Conservation (phyloP, 2,329 filamentous ascomycete genomes). For the Xylariaceae sp. region DNA sequence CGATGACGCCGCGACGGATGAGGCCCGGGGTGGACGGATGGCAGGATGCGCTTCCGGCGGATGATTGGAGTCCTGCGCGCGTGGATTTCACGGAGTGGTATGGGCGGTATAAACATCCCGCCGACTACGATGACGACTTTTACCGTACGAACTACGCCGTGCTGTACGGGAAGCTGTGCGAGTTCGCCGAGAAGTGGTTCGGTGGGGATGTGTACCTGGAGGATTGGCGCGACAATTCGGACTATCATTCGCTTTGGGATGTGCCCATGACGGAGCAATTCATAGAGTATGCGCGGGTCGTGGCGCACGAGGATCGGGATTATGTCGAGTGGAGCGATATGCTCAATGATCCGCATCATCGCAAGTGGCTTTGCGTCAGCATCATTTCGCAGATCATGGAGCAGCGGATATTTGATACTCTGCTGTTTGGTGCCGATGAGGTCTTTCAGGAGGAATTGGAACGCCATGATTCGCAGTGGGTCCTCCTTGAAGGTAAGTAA, state of each 20-base stretch:
- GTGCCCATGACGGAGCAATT: slow-evolving; percentile 30
- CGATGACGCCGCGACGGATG: slow-evolving; percentile 1
- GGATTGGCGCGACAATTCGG: slow-evolving; percentile 7
- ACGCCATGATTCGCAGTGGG: slow-evolving; percentile 29
- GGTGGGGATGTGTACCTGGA: slow-evolving; percentile 17
- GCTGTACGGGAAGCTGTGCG: slow-evolving; percentile 25
- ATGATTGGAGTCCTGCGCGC: slow-evolving; percentile 21
- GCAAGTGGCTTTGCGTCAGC: slow-evolving; percentile 34
- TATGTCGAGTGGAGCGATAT: slow-evolving; percentile 34
- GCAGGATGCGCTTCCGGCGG: neutral
- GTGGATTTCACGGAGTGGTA: slow-evolving; percentile 23
- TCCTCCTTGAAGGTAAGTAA: slow-evolving; percentile 32
- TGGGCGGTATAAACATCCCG: slow-evolving; percentile 15
- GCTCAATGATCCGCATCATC: slow-evolving; percentile 26
- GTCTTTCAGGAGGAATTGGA: slow-evolving; percentile 27
- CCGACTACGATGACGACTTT: slow-evolving; percentile 24
- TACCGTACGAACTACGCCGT: slow-evolving; percentile 24
- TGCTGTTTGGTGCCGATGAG: slow-evolving; percentile 37
- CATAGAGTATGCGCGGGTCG: slow-evolving; percentile 30
- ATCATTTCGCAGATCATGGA: slow-evolving; percentile 37
- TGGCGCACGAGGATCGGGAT: slow-evolving; percentile 34
- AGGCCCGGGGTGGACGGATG: neutral
- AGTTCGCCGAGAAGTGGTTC: slow-evolving; percentile 29
- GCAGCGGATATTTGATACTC: slow-evolving; percentile 34
- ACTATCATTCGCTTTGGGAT: slow-evolving; percentile 22